Base-by-base conservation (phyloP, 2,329 filamentous ascomycete genomes). In the Diaporthe caulivora region DNA sequence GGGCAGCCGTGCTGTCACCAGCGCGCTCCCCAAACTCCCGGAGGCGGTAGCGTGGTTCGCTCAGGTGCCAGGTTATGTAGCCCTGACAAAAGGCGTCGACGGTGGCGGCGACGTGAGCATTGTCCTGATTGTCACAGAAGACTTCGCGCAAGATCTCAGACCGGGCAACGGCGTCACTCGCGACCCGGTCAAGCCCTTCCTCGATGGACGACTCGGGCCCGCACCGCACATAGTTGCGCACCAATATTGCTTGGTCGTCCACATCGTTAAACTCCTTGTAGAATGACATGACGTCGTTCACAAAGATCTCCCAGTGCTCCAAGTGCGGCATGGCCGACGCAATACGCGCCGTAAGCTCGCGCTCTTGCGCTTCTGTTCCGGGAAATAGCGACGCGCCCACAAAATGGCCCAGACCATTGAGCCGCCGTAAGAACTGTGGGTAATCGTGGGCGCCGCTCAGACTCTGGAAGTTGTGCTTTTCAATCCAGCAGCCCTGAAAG, bases 401-500 rank as follows among this genome's bases (percentile, higher is more conserved):
- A 24, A 64, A 31, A 5, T 64, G 60, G 60, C 60, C 60, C 17
- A 64, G 26, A 17, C 60, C 42, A 18, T 0, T 64, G 18, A 49
- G 26, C 17, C 60, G 15, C 9, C 42, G 60, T 5, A 49, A 26
- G 24, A 49, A 64, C 6, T 47, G 26, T 2, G 60, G 60, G 42
- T 49, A 49, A 24, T 64, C 42, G 10, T 64, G 42, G 10, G 42
- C 60, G 11, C 60, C 60, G 2, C 17, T 2, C 3, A 47, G 42
- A 2, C 60, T 29, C 17, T 34, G 18, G 2, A 49, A 31, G 26
- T 64, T 49, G 42, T 64, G 42, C 21, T 18, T 64, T 1, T 49
- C 42, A 11, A 64, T 47, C 60, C 60, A 64, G 42, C 42, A 49
- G 29, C 60, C 60, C 13, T 64, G 42, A 17, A 64, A 64, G 18